Evolutionary conservation across 1,284 basidiomycete genomes (phyloP), one percentile per base, ranked within the genome.

Genomic region (Cutaneotrichosporon cutaneum): DNA sequence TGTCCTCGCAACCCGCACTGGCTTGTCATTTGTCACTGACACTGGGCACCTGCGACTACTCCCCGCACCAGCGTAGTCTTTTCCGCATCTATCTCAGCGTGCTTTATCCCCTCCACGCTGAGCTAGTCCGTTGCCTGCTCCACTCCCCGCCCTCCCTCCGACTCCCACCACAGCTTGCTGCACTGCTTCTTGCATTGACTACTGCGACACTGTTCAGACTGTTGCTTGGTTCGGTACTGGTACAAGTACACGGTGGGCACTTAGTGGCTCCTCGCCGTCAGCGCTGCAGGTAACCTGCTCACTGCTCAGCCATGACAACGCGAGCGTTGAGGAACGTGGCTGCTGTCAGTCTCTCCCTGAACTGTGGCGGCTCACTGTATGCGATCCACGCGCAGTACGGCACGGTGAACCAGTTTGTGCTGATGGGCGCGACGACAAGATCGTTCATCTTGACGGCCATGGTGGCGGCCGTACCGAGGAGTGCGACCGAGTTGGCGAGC

Each of bases 321-420:
- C 85, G 85, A 30, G 81, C 86, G 75, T 89, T 90, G 60, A 91
- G 81, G 78, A 89, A 90, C 8, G 87, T 87, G 62, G 77, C 56
- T 57, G n/a, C 13, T 2, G 45, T 24, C 22, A 32, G 27, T n/a
- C 11, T 9, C 24, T 48, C 65, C 59, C 35, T 9, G n/a, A n/a
- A n/a, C n/a, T 26, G 14, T 27, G 4, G 16, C 16, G 18, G 71
- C 76, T 60, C 35, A 76, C 74, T 73, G 63, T 78, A 79, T 26
- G 72, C 76, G 54, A 79, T 70, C 78, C 77, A 79, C 32, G 71
- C 77, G 60, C 86, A 87, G 76, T 88, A 88, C 8, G 87, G 87
- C 26, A 82, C 77, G 22, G 87, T 77, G 72, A 86, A 82, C 71
- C 83, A 85, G 3, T 84, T 85, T 8, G 86, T 82, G 66, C 77